Evolutionary conservation across 2,329 filamentous ascomycete species (phyloP).

Genomic region (Venturia oleaginea): DNA sequence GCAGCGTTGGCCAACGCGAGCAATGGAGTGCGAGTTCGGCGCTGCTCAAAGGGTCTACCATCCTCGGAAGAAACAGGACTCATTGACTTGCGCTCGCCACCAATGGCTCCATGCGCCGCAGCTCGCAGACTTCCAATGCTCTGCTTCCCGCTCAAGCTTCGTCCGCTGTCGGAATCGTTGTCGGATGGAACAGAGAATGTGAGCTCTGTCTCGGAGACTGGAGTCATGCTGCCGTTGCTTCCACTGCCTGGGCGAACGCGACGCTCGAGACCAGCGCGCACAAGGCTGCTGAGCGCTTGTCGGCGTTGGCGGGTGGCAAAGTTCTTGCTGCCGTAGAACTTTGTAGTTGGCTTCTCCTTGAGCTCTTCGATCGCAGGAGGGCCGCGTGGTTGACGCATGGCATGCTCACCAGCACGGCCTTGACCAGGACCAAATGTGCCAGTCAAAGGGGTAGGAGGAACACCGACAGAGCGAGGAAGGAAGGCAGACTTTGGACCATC

Average conservation of each 20-base stretch:
- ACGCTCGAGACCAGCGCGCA: slow-evolving; percentile 80
- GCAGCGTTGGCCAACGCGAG: slow-evolving; percentile 77
- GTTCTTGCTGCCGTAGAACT: slow-evolving; percentile 93
- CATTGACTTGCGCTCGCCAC: slow-evolving; percentile 66
- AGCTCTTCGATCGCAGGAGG: slow-evolving; percentile 90
- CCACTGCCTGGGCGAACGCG: slow-evolving; percentile 60
- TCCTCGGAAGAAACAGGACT: slow-evolving; percentile 44
- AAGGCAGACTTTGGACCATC: slow-evolving; percentile 64
- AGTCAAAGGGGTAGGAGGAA: slow-evolving; percentile 71
- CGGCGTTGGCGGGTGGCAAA: slow-evolving; percentile 89
- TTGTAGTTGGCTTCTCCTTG: slow-evolving; percentile 77
- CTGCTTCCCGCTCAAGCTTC: slow-evolving; percentile 59
- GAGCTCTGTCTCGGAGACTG: slow-evolving; percentile 71
- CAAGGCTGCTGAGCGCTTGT: slow-evolving; percentile 82
- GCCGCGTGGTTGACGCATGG: slow-evolving; percentile 82
- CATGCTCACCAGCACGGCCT: slow-evolving; percentile 87
- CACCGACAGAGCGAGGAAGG: slow-evolving; percentile 40
- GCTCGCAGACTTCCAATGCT: slow-evolving; percentile 68
- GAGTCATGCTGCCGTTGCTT: slow-evolving; percentile 69
- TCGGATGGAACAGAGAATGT: slow-evolving; percentile 60
- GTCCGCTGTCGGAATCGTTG: slow-evolving; percentile 30
- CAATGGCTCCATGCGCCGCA: slow-evolving; percentile 74
- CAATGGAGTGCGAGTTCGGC: slow-evolving; percentile 69
- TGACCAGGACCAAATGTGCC: slow-evolving; percentile 90
- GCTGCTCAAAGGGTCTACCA: slow-evolving; percentile 45